These are phyloP conservation scores for Isatis tinctoria DNA, from an alignment of 345 rosid genomes.

Conservation along the genomic window DNA sequence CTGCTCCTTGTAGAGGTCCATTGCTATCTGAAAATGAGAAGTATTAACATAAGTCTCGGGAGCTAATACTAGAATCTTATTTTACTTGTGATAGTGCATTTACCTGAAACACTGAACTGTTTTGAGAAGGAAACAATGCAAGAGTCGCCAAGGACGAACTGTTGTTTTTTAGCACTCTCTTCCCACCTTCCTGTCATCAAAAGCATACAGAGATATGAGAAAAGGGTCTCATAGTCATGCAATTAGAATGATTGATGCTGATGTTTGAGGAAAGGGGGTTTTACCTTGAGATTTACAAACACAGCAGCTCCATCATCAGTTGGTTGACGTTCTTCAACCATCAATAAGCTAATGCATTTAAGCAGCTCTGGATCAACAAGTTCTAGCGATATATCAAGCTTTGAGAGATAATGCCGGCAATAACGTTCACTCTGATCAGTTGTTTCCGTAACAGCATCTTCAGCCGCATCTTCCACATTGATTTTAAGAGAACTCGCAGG, in stretches of 20 bases:
- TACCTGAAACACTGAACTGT: constrained; percentile 73
- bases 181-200: constrained; percentile 60
- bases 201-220: constrained; percentile 4
- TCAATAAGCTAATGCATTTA: constrained; percentile 44
- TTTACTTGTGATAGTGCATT: not conserved
- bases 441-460: constrained; percentile 35
- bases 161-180: constrained; percentile 49
- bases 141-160: constrained; percentile 34
- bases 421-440: constrained; percentile 24
- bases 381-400: constrained; percentile 77
- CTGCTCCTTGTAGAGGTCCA: constrained; percentile 76
- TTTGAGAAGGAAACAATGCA: constrained; percentile 50
- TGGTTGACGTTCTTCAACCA: constrained; percentile 32
- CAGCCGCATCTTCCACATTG: constrained; percentile 33
- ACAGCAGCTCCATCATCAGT: constrained; percentile 41
- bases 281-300: constrained; percentile 67
- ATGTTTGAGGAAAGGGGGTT: not conserved
- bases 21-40: constrained; percentile 58
- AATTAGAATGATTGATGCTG: not conserved
- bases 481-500: constrained; percentile 33
- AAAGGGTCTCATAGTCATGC: not conserved
- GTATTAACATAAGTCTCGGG: not conserved
- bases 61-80: not conserved
- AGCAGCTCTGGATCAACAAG: constrained; percentile 66
- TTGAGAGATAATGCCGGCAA: constrained; percentile 62